Percentiles rank a stretch among this genome's conserved stretches.
Evolutionary conservation across 116 monocot species (phyloP).

Genomic region (Cymodocea nodosa): DNA sequence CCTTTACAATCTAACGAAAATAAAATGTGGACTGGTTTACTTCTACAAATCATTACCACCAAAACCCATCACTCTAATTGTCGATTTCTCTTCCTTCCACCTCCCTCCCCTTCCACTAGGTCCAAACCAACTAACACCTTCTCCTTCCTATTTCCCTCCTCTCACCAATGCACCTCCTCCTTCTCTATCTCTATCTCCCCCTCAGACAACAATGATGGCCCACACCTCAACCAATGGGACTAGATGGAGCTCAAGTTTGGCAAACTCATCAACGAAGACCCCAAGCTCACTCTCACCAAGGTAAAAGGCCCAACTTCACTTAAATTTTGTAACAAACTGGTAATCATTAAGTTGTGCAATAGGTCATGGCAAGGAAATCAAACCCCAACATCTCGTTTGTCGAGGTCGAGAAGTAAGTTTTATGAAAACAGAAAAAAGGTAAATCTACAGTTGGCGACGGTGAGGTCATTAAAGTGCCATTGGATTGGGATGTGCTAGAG

Average conservation of each 20-base stretch:
- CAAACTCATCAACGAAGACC: conserved; percentile 68
- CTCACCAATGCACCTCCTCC: conserved; percentile 3
- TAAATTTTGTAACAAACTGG: neutral
- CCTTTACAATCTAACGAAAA: too few relatives aligned
- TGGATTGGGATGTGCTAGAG: conserved; percentile 5
- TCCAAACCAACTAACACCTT: neutral
- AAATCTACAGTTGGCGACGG: neutral
- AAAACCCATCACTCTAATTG: too few relatives aligned
- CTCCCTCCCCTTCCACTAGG: conserved; percentile 1
- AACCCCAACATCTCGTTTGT: conserved; percentile 67
- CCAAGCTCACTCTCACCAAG: conserved; percentile 79
- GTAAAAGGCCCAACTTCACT: conserved; percentile 8
- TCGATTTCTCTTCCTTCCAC: conserved; percentile 9
- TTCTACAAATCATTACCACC: too few relatives aligned
- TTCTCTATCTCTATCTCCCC: conserved; percentile 11
- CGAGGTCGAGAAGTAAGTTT: conserved; percentile 65
- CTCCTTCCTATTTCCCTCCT: conserved; percentile 4
- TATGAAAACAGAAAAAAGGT: conserved; percentile 30
- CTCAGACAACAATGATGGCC: conserved; percentile 12
- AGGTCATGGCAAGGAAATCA: conserved; percentile 59
- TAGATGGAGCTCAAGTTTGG: conserved; percentile 93
- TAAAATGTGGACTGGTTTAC: too few relatives aligned
- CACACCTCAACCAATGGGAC: conserved; percentile 76
- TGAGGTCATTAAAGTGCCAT: conserved; percentile 6
- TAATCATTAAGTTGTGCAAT: neutral